Evolutionary conservation across 257 asterid genomes (phyloP).

Genomic region (Nicotiana benthamiana): DNA sequence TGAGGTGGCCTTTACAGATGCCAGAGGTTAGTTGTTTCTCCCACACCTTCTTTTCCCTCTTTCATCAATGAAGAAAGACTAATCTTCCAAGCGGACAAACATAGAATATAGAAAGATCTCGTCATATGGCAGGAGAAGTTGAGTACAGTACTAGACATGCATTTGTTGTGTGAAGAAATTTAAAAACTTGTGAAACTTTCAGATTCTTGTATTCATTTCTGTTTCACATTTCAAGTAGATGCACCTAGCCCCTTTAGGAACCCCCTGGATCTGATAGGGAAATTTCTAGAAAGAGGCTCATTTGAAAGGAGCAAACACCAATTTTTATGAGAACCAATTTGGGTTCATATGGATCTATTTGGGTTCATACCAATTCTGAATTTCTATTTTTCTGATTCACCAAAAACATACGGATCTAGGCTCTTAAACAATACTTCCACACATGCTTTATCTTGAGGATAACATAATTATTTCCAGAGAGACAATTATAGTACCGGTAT

Average conservation of each 20-base stretch:
- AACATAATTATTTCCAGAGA: neutral
- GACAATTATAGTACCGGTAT: neutral
- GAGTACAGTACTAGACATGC: neutral
- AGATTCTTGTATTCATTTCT: neutral
- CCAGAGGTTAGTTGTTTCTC: neutral
- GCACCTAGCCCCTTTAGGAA: neutral
- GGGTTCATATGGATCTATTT: neutral
- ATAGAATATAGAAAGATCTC: neutral
- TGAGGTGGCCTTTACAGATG: neutral
- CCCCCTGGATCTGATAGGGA: neutral
- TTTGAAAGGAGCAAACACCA: neutral
- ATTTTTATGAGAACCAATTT: neutral
- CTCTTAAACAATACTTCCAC: neutral
- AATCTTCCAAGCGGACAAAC: neutral
- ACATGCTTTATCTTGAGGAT: neutral
- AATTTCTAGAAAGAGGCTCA: neutral
- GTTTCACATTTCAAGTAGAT: neutral
- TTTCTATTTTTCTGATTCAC: neutral
- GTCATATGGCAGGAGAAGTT: neutral
- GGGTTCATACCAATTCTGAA: neutral
- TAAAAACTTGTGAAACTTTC: neutral
- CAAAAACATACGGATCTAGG: neutral
- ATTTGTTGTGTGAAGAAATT: neutral
- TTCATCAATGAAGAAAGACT: neutral
- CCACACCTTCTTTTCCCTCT: neutral